phyloP scores from a whole-genome alignment of 2,329 filamentous ascomycete genomes.

The Chaetomium sp. region DNA sequence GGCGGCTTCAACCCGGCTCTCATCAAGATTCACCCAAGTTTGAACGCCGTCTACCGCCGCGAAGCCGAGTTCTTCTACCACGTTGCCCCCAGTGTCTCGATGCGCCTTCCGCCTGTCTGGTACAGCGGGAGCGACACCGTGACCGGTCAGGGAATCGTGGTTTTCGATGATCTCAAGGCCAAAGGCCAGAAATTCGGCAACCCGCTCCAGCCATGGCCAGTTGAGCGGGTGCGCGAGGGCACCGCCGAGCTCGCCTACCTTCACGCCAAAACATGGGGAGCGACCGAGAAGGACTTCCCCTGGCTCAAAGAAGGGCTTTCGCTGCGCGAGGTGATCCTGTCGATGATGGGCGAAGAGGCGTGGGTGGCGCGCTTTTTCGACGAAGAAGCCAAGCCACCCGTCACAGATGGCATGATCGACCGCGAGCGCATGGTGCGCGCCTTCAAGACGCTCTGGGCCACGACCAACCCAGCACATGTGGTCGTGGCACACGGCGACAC shows the following conservation, averaged over 20 bases:
- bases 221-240: constrained; percentile 22
- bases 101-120: constrained; percentile 14
- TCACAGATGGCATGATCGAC: constrained; percentile 12
- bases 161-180: constrained; percentile 61
- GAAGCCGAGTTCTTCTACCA: constrained; percentile 22
- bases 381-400: constrained; percentile 11
- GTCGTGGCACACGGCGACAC: constrained; percentile 38
- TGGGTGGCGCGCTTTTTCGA: constrained; percentile 14
- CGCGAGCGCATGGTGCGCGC: constrained; percentile 19
- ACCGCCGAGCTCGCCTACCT: constrained; percentile 35
- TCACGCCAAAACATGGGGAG: constrained; percentile 36
- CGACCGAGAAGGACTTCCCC: constrained; percentile 27
- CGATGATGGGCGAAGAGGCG: constrained; percentile 7
- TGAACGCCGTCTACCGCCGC: constrained; percentile 25
- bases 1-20: constrained; percentile 56
- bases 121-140: constrained; percentile 25
- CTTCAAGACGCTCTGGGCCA: constrained; percentile 32
- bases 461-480: constrained; percentile 32
- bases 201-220: constrained; percentile 29
- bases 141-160: constrained; percentile 51
- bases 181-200: constrained; percentile 43
- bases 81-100: constrained; percentile 23
- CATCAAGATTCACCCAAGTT: constrained; percentile 16
- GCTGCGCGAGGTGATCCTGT: constrained; percentile 9
- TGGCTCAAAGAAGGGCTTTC: constrained; percentile 19